These are phyloP conservation scores for Coniochaeta sp. DNA, from an alignment of 2,329 filamentous ascomycete species.

Conservation along the genomic window DNA sequence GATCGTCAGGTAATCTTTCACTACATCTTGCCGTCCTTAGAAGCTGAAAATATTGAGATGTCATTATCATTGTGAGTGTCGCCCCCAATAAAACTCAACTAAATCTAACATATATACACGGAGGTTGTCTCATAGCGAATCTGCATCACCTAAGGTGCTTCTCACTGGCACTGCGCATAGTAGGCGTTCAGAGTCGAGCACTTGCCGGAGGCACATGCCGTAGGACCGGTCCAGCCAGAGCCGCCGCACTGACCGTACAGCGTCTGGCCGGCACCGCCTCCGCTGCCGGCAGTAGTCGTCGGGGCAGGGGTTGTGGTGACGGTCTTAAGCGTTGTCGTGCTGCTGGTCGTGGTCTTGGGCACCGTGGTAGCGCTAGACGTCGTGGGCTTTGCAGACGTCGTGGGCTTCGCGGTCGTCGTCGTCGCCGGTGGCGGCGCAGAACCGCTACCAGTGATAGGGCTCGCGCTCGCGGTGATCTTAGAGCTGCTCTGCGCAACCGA, in stretches of 20 bases:
- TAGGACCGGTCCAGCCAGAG: conserved; percentile 27
- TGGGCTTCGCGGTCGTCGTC: too few relatives aligned
- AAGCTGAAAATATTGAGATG: neutral
- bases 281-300: conserved; percentile 1
- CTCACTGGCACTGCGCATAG: conserved; percentile 30
- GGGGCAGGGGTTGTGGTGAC: conserved; percentile 1
- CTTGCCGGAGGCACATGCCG: conserved; percentile 24
- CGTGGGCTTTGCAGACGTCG: neutral
- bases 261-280: neutral
- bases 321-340: conserved; percentile 1
- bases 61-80: neutral
- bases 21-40: too few relatives aligned
- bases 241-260: conserved; percentile 34
- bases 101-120: neutral
- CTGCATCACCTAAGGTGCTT: neutral
- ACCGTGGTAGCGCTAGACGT: neutral
- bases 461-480: conserved; percentile 8
- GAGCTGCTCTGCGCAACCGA: conserved; percentile 13
- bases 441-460: conserved; percentile 3
- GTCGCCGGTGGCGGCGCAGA: neutral
- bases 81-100: neutral
- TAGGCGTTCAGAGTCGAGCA: conserved; percentile 30
- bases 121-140: neutral
- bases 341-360: conserved; percentile 1
- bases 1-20: too few relatives aligned